A percentile compares a stretch with the other conserved stretches of the same genome.
Conservation (phyloP, 2,329 filamentous ascomycete genomes). For the Sphaerulina vaccinii region DNA sequence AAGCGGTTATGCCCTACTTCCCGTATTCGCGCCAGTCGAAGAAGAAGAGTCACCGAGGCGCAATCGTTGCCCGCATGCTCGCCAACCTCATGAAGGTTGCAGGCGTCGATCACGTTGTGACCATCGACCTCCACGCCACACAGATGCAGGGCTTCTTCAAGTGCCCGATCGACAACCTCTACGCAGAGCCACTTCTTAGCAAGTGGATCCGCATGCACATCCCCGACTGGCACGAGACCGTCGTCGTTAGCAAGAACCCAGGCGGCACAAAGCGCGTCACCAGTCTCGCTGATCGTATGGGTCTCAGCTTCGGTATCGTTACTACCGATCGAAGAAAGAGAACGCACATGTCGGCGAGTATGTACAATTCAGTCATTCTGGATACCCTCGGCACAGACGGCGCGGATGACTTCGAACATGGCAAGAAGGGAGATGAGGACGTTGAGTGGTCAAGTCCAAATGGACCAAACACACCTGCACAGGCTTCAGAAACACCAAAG, state of each 20-base stretch:
- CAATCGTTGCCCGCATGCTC: constrained; percentile 95
- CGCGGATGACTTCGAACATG: constrained; percentile 36
- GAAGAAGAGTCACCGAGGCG: constrained; percentile 95
- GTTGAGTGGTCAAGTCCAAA: background rate
- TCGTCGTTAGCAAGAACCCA: constrained; percentile 97
- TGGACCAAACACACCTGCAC: no score
- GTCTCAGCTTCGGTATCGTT: constrained; percentile 96
- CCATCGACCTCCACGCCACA: constrained; percentile 85
- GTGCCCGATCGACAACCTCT: constrained; percentile 94
- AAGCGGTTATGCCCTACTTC: constrained; percentile 89
- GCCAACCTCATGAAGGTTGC: constrained; percentile 92
- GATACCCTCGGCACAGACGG: constrained; percentile 46
- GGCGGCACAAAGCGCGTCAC: constrained; percentile 97
- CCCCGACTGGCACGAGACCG: constrained; percentile 80
- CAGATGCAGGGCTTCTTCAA: constrained; percentile 99
- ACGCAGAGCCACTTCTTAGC: constrained; percentile 91
- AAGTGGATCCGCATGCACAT: constrained; percentile 94
- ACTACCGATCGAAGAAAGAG: constrained; percentile 70
- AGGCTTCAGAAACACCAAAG: constrained; percentile 23
- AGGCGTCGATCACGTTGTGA: constrained; percentile 95
- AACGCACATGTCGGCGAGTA: constrained; percentile 51
- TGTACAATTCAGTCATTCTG: constrained; percentile 77
- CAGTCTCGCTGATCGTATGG: constrained; percentile 89
- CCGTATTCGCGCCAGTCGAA: constrained; percentile 99
- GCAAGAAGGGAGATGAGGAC: constrained; percentile 28